Evolutionary conservation across 1,284 basidiomycete species (phyloP).

Genomic region (Agroathelia rolfsii): DNA sequence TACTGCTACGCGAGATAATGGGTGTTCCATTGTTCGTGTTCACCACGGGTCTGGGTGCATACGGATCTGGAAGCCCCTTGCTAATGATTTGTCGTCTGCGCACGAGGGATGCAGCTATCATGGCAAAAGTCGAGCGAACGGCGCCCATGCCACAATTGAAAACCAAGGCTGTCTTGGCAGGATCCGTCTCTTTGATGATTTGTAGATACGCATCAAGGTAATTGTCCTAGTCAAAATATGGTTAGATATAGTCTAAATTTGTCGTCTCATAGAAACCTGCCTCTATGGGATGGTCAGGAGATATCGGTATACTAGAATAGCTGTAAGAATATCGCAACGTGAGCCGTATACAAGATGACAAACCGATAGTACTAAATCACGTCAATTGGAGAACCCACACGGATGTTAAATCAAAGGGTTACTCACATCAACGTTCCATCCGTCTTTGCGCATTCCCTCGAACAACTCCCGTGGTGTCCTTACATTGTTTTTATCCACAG

Average conservation of each 20-base stretch:
- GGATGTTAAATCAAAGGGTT: constrained; percentile 5
- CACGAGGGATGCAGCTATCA: constrained; percentile 88
- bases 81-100: constrained; percentile 79
- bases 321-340: constrained; percentile 11
- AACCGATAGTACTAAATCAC: constrained; percentile 54
- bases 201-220: constrained; percentile 90
- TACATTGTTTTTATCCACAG: constrained; percentile 79
- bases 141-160: constrained; percentile 98
- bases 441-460: constrained; percentile 67
- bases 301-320: constrained; percentile 76
- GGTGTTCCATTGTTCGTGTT: too few relatives aligned
- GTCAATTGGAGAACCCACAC: constrained; percentile 5
- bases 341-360: constrained; percentile 10
- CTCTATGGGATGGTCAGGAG: constrained; percentile 82
- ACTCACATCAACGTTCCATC: constrained; percentile 84
- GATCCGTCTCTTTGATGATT: constrained; percentile 77
- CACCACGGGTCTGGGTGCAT: too few relatives aligned
- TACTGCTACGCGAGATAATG: constrained; percentile 32
- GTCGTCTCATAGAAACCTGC: too few relatives aligned
- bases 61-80: constrained; percentile 73
- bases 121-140: constrained; percentile 94
- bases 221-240: constrained; percentile 73
- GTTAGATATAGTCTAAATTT: too few relatives aligned
- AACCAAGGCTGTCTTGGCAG: constrained; percentile 74
- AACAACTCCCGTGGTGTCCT: constrained; percentile 86